These are phyloP conservation scores for Hemisphaericaspora xylanilytica DNA, from an alignment of 1,139 yeast genomes.

Conservation along the genomic window DNA sequence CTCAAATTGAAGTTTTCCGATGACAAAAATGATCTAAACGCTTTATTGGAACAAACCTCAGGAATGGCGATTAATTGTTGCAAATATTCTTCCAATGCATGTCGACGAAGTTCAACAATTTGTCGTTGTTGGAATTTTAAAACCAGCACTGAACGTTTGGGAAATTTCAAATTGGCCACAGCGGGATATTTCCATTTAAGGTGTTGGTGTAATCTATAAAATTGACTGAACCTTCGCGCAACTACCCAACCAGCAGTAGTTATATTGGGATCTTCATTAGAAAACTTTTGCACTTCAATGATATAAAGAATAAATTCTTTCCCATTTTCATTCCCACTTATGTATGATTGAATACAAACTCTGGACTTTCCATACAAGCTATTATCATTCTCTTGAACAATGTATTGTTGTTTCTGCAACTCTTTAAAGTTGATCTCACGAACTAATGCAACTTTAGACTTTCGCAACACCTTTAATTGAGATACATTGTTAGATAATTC, in stretches of 20 bases:
- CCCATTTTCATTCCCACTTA: conserved; percentile 51
- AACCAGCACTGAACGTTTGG: conserved; percentile 56
- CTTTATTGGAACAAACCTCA: conserved; percentile 68
- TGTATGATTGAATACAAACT: conserved; percentile 64
- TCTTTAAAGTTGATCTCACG: conserved; percentile 72
- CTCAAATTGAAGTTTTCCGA: conserved; percentile 58
- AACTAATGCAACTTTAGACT: conserved; percentile 63
- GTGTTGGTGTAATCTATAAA: conserved; percentile 67
- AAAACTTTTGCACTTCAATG: conserved; percentile 67
- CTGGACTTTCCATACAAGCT: conserved; percentile 71
- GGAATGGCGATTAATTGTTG: conserved; percentile 56
- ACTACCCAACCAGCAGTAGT: conserved; percentile 83
- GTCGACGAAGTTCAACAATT: conserved; percentile 63
- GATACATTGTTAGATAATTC: conserved; percentile 73
- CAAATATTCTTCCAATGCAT: conserved; percentile 61
- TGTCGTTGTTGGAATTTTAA: conserved; percentile 63
- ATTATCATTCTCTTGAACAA: conserved; percentile 80
- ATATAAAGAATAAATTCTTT: conserved; percentile 67
- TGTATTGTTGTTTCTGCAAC: conserved; percentile 72
- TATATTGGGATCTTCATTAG: conserved; percentile 40
- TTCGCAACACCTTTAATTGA: conserved; percentile 64
- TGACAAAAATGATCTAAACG: conserved; percentile 74
- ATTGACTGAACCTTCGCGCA: conserved; percentile 84
- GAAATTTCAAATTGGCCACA: conserved; percentile 54
- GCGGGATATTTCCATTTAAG: conserved; percentile 52